These are phyloP conservation scores for Haberlea rhodopensis DNA, from an alignment of 257 asterid genomes.

Conservation along the genomic window DNA sequence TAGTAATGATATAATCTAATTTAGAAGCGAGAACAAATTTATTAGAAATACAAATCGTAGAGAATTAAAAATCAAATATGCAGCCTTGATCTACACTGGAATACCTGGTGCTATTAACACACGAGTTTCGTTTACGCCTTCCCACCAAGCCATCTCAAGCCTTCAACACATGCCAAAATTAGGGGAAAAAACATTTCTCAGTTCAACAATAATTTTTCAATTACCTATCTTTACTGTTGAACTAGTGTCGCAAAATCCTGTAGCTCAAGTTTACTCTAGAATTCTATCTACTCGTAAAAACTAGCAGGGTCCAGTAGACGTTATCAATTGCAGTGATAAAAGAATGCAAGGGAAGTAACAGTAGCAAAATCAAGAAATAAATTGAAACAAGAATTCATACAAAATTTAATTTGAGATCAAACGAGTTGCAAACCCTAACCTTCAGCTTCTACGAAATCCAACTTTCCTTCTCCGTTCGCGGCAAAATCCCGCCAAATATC, in stretches of 20 bases:
- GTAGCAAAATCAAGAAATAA: neutral
- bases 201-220: constrained; percentile 2
- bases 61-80: neutral
- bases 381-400: neutral
- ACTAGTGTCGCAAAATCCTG: neutral
- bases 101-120: constrained; percentile 74
- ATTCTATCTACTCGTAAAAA: neutral
- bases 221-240: neutral
- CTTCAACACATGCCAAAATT: constrained; percentile 5
- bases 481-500: no score
- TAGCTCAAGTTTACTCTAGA: neutral
- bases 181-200: constrained; percentile 10
- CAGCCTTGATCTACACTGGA: neutral
- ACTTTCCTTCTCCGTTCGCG: no score
- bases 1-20: no score
- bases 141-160: constrained; percentile 74
- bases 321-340: neutral
- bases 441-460: no score
- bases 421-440: no score
- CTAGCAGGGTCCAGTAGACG: neutral
- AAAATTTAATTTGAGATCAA: neutral
- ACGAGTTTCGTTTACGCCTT: constrained; percentile 61
- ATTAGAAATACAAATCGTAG: neutral
- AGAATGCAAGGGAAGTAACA: neutral
- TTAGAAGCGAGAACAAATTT: neutral